phyloP scores from a whole-genome alignment of 2,329 filamentous ascomycete species.

The Colletotrichum sp. region DNA sequence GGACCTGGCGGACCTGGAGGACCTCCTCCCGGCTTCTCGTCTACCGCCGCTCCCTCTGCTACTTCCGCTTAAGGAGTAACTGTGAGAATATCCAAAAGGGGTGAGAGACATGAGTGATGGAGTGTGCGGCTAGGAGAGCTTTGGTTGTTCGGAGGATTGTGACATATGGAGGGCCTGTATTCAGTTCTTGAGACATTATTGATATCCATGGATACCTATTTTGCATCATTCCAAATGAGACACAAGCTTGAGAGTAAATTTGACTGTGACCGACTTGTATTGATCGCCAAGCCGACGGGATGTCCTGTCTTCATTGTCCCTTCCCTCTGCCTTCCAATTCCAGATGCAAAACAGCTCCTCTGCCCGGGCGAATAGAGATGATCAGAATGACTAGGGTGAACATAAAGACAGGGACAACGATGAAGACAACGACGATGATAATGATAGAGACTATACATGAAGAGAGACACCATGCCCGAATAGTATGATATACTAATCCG shows the following conservation, averaged over 20 bases:
- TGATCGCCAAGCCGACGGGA: accelerated
- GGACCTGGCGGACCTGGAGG: neutral
- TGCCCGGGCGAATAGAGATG: neutral
- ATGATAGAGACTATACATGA: neutral
- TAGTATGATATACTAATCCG: accelerated
- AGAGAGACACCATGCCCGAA: accelerated
- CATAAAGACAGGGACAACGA: neutral
- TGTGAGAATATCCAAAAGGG: neutral
- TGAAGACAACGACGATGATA: neutral
- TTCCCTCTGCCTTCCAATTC: neutral
- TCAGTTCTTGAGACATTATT: neutral
- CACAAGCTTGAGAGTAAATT: accelerated
- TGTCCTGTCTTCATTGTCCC: neutral
- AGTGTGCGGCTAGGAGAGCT: neutral
- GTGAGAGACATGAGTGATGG: neutral
- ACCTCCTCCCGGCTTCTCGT: neutral
- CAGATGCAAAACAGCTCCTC: accelerated
- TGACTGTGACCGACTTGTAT: neutral
- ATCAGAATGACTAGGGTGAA: accelerated
- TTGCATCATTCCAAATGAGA: neutral
- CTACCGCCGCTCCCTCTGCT: neutral
- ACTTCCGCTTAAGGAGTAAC: neutral
- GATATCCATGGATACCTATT: neutral
- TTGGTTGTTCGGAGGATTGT: neutral
- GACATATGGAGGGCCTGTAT: neutral